These are phyloP conservation scores for Xylaria curta DNA, from an alignment of 495 filamentous ascomycete genomes.

Conservation along the genomic window DNA sequence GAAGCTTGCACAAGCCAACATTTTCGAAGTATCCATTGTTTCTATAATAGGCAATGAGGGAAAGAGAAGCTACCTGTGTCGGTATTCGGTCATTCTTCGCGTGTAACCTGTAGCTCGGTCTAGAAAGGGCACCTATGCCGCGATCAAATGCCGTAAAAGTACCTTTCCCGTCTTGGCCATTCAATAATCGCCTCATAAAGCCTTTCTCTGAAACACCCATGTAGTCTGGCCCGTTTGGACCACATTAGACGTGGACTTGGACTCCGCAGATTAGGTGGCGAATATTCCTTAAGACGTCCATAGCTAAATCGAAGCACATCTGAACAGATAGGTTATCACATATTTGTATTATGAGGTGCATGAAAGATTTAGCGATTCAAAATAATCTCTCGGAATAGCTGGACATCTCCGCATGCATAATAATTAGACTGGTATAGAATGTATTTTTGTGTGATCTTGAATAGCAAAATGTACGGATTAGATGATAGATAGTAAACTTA, in stretches of 20 bases:
- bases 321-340: not conserved
- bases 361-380: not conserved
- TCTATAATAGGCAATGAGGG: not conserved
- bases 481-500: not conserved
- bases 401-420: not conserved
- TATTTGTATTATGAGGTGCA: not conserved
- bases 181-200: not conserved
- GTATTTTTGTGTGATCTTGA: not conserved
- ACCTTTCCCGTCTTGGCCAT: not conserved
- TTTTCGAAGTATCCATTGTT: not conserved
- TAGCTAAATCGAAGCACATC: not conserved
- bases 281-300: not conserved
- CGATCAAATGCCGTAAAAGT: not conserved
- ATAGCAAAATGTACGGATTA: not conserved
- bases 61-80: not conserved
- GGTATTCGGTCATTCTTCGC: no score
- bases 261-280: not conserved
- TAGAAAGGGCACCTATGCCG: not conserved
- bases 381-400: not conserved
- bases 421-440: not conserved
- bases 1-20: not conserved
- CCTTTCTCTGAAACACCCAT: not conserved
- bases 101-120: not conserved
- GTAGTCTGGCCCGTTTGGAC: not conserved
- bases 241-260: not conserved